phyloP scores from a whole-genome alignment of 1,139 yeast species.

The Petasospora fabianii region DNA sequence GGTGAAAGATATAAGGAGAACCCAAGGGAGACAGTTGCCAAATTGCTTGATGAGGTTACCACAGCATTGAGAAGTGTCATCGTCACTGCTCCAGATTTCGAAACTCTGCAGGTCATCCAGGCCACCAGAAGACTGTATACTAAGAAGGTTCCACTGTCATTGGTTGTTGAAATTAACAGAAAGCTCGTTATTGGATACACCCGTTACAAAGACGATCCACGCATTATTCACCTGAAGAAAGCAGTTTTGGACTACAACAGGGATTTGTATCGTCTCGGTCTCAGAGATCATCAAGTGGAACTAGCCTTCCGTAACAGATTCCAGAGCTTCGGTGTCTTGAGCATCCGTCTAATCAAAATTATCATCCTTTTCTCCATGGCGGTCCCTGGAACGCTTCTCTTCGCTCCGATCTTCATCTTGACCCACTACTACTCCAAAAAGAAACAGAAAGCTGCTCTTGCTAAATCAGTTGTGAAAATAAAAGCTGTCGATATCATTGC shows the following conservation, averaged over 20 bases:
- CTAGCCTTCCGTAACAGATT: conserved; percentile 50
- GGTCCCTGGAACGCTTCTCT: conserved; percentile 79
- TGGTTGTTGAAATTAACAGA: conserved; percentile 87
- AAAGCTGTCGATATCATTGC: conserved; percentile 72
- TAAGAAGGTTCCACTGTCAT: conserved; percentile 69
- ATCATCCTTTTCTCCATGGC: conserved; percentile 55
- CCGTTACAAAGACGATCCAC: conserved; percentile 68
- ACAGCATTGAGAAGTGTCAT: conserved; percentile 66
- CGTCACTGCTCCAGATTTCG: conserved; percentile 79
- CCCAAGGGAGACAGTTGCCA: conserved; percentile 55
- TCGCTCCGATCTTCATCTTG: conserved; percentile 75
- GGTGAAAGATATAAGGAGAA: conserved; percentile 52
- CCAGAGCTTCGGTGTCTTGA: conserved; percentile 43
- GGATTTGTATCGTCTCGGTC: conserved; percentile 59
- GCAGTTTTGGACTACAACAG: conserved; percentile 68
- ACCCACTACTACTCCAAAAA: conserved; percentile 41
- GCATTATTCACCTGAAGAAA: conserved; percentile 54
- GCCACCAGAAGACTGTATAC: conserved; percentile 88
- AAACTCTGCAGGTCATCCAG: conserved; percentile 86
- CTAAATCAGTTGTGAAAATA: conserved; percentile 63
- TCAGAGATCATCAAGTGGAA: conserved; percentile 91
- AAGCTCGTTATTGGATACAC: conserved; percentile 77
- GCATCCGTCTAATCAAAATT: conserved; percentile 53
- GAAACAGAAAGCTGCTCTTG: conserved; percentile 61
- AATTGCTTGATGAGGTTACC: conserved; percentile 51